A percentile compares a stretch with the other conserved stretches of the same genome.
Evolutionary conservation across 305 asterid genomes (phyloP).

Genomic region (Galium porrigens): DNA sequence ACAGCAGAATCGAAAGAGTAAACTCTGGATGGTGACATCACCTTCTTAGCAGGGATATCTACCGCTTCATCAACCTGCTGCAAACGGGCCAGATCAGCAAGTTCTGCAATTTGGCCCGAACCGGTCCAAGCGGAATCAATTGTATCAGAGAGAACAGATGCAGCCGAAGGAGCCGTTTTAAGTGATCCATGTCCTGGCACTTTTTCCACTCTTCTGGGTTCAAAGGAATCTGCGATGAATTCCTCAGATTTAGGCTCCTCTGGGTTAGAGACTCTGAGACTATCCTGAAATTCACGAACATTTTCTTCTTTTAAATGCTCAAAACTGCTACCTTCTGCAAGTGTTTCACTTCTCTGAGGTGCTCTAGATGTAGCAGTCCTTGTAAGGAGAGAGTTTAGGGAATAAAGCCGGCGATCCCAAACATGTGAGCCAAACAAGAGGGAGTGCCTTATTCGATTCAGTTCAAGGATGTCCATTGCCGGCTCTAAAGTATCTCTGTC

Average conservation of each 20-base stretch:
- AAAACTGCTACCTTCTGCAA: conserved; percentile 19
- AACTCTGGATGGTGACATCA: conserved; percentile 45
- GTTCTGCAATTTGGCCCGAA: conserved; percentile 30
- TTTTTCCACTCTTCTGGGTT: conserved; percentile 16
- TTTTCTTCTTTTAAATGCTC: conserved; percentile 28
- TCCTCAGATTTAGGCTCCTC: conserved; percentile 23
- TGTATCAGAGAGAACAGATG: conserved; percentile 61
- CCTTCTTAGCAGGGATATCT: conserved; percentile 20
- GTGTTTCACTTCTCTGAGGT: conserved; percentile 22
- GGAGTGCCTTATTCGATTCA: conserved; percentile 61
- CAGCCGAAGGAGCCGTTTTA: conserved; percentile 56
- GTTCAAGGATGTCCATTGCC: conserved; percentile 53
- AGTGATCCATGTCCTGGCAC: conserved; percentile 22
- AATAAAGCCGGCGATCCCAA: conserved; percentile 57
- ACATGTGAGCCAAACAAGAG: conserved; percentile 43
- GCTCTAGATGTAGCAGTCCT: conserved; percentile 29
- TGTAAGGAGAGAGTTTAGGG: conserved; percentile 46
- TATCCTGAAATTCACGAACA: conserved; percentile 22
- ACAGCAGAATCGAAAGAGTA: conserved; percentile 79
- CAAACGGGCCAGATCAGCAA: conserved; percentile 19
- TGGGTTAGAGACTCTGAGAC: conserved; percentile 14
- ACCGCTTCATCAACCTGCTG: conserved; percentile 23
- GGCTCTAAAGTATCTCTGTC: conserved; percentile 23
- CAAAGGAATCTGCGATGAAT: conserved; percentile 17
- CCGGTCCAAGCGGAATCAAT: conserved; percentile 94